Evolutionary conservation across 306 rosid genomes (phyloP).

Genomic region (Acacia crassicarpa): DNA sequence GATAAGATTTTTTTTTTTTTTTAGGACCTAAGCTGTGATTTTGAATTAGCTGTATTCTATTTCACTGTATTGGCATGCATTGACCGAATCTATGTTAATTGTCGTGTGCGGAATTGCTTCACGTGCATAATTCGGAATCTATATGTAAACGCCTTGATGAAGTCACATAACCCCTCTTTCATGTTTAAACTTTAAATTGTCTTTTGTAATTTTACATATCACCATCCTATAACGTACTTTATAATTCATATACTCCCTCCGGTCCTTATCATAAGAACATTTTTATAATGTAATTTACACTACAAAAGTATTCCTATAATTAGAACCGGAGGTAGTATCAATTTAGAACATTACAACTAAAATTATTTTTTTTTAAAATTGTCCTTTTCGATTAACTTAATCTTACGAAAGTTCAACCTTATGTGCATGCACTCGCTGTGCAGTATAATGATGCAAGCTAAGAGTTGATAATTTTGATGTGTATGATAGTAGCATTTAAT

Average conservation of each 20-base stretch:
- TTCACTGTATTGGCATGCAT: background rate
- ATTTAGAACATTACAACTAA: background rate
- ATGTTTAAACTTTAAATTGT: background rate
- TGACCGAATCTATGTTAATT: background rate
- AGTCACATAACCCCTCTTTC: background rate
- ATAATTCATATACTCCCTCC: background rate
- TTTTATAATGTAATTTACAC: too few relatives aligned
- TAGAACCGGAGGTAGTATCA: too few relatives aligned
- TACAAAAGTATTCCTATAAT: too few relatives aligned
- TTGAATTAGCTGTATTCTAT: background rate
- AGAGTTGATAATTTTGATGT: background rate
- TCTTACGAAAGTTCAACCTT: background rate
- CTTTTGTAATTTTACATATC: background rate
- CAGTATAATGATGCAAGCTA: background rate
- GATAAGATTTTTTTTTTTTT: background rate
- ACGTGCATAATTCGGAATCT: background rate
- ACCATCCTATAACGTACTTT: too few relatives aligned
- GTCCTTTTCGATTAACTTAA: background rate
- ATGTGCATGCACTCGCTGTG: background rate
- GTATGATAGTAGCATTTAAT: too few relatives aligned
- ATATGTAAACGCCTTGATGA: background rate
- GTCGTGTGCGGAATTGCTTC: background rate
- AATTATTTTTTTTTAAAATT: background rate
- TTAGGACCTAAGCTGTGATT: background rate
- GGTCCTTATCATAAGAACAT: too few relatives aligned